Base-by-base conservation (phyloP, 257 asterid genomes). In the Parsonsia alboflavescens region DNA sequence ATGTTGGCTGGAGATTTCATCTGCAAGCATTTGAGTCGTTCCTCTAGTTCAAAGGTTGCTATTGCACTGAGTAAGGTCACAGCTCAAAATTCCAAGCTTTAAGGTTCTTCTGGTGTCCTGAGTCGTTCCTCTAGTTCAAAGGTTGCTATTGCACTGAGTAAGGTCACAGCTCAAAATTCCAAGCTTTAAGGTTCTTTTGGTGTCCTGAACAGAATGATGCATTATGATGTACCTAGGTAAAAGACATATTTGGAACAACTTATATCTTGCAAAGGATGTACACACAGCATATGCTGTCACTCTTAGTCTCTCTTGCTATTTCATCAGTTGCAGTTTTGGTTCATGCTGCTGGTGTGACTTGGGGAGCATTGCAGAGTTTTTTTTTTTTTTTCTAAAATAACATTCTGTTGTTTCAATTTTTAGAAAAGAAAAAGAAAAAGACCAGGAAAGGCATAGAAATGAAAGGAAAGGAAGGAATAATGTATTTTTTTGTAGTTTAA, bases 1-100 rank as follows among this genome's bases (percentile, higher is more conserved):
- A 78, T 92, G 67, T 49, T 69, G 84, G 97, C 99, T 17, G 99
- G 97, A 78, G 92, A 92, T 72, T 94, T 83, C 78, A 94, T 94
- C 78, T 84, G 87, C 78, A 85, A 80, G 70, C 89, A 90, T 82
- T 87, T 94, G 83, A 88, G 87, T 59, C 88, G 96, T 54, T 72
- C 87, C 61, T 80, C 97, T 53, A 93, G 96, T 71, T 94, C 97
- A 39, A 94, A 91, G 84, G 92, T 85, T 78, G 92, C 96, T 30
- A 74, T 81, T 68, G 97, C 99, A 67, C 81, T 89, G 77, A 85
- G 92, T 63, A 86, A 77, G 81, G 73, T 67, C 74, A 58, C 88
- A 26, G 74, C 87, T 73, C 79, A 73, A 84, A 80, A 91, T 62
- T 92, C 96, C 73, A 94, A 89, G 87, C 96, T 94, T 64, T 90